phyloP scores from a whole-genome alignment of 208 protist species.

The Leishmania major region DNA sequence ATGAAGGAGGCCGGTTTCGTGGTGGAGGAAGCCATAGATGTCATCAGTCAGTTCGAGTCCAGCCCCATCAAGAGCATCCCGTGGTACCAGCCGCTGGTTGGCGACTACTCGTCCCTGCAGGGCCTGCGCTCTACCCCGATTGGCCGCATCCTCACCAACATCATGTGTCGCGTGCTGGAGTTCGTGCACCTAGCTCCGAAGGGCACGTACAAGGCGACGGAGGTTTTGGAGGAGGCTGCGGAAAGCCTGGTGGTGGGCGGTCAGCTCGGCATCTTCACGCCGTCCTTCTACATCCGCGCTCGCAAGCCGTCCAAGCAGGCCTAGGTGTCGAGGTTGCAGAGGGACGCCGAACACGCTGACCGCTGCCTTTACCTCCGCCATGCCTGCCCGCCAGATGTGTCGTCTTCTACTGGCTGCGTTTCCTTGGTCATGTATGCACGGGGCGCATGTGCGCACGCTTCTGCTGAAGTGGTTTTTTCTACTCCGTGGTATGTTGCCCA shows the following conservation, averaged over 20 bases:
- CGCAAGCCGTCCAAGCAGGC: constrained; percentile 74
- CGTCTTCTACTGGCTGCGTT: not conserved
- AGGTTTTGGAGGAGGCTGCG: constrained; percentile 92
- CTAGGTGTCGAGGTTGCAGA: not conserved
- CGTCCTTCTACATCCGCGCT: constrained; percentile 87
- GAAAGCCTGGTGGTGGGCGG: constrained; percentile 90
- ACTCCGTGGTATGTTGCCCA: no score
- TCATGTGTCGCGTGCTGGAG: constrained; percentile 85
- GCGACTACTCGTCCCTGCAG: constrained; percentile 70
- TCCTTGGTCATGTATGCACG: not conserved
- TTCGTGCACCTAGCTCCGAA: constrained; percentile 66
- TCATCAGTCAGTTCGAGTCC: constrained; percentile 55
- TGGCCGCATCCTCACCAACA: constrained; percentile 80
- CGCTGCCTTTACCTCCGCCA: not conserved
- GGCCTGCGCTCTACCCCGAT: constrained; percentile 80
- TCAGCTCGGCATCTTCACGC: constrained; percentile 92
- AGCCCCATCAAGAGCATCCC: constrained; percentile 82
- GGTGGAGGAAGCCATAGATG: constrained; percentile 82
- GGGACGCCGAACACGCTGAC: not conserved
- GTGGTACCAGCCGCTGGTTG: constrained; percentile 90
- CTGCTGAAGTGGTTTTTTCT: not conserved
- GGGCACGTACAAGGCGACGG: constrained; percentile 80
- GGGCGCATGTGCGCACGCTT: not conserved
- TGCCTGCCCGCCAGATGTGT: not conserved
- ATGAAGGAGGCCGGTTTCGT: constrained; percentile 94